These are phyloP conservation scores for Knoxdaviesia capensis DNA, from an alignment of 2,329 filamentous ascomycete genomes.

Conservation along the genomic window DNA sequence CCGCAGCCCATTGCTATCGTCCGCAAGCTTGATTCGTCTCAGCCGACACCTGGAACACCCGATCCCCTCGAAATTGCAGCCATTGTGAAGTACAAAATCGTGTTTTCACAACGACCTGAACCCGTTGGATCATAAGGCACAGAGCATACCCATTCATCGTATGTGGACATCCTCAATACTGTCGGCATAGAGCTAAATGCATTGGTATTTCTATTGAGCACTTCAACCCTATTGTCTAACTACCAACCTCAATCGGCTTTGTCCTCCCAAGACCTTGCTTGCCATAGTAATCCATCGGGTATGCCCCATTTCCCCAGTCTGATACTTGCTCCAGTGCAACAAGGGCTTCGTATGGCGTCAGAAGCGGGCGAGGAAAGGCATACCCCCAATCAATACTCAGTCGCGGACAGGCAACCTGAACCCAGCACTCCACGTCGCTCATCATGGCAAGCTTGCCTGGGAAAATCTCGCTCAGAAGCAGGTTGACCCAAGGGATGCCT, in stretches of 20 bases:
- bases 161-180: no score
- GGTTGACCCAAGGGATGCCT: slow-evolving; percentile 64
- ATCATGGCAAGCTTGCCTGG: slow-evolving; percentile 89
- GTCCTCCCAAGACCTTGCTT: slow-evolving; percentile 78
- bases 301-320: slow-evolving; percentile 56
- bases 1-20: slow-evolving; percentile 63
- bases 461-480: slow-evolving; percentile 88
- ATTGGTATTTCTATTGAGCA: no score
- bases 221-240: neutral
- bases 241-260: slow-evolving; percentile 21
- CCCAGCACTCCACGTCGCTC: slow-evolving; percentile 90
- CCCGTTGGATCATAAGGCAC: slow-evolving; percentile 37
- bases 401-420: slow-evolving; percentile 92
- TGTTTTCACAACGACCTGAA: slow-evolving; percentile 72
- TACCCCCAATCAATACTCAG: slow-evolving; percentile 98
- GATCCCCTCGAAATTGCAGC: slow-evolving; percentile 65
- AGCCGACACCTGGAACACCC: slow-evolving; percentile 1
- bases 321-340: slow-evolving; percentile 66
- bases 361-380: slow-evolving; percentile 68
- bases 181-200: no score
- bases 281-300: slow-evolving; percentile 97
- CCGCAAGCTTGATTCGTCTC: slow-evolving; percentile 22
- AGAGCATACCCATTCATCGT: no score
- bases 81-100: slow-evolving; percentile 67
- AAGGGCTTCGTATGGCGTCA: slow-evolving; percentile 90